phyloP scores from a whole-genome alignment of 345 rosid genomes.

The Rhodamnia rubescens region DNA sequence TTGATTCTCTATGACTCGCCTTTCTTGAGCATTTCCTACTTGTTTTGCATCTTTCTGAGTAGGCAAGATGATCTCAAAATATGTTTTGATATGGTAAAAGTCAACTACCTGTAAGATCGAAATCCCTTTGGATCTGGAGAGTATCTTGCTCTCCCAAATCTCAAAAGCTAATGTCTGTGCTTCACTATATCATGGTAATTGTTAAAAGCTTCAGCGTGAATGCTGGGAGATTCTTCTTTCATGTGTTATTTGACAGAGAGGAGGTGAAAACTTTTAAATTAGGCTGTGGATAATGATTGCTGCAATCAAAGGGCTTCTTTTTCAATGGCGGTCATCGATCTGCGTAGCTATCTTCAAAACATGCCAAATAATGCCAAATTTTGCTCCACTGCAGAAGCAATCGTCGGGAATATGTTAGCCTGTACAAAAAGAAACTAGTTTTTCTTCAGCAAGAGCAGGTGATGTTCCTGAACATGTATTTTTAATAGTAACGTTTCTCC shows the following conservation, averaged over 20 bases:
- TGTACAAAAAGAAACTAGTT: conserved; percentile 67
- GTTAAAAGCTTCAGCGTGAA: background rate
- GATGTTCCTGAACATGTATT: background rate
- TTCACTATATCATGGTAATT: background rate
- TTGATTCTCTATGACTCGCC: background rate
- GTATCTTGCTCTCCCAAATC: background rate
- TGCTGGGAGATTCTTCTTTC: background rate
- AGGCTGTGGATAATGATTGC: background rate
- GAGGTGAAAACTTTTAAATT: background rate
- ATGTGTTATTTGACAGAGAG: background rate
- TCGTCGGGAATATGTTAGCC: conserved; percentile 59
- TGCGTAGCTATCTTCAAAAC: background rate
- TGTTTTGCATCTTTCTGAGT: background rate
- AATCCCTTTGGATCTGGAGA: background rate
- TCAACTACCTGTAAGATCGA: background rate
- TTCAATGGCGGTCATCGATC: background rate
- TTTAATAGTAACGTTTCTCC: background rate
- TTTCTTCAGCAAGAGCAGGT: conserved; percentile 72
- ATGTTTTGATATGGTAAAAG: background rate
- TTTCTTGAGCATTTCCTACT: background rate
- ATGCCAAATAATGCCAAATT: background rate
- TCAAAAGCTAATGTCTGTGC: background rate
- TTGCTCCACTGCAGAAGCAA: conserved; percentile 35
- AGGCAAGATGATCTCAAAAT: background rate
- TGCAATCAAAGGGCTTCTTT: background rate